A percentile compares a stretch with the other conserved stretches of the same genome.
Conservation (phyloP, 306 rosid species). For the Quercus engelmannii region DNA sequence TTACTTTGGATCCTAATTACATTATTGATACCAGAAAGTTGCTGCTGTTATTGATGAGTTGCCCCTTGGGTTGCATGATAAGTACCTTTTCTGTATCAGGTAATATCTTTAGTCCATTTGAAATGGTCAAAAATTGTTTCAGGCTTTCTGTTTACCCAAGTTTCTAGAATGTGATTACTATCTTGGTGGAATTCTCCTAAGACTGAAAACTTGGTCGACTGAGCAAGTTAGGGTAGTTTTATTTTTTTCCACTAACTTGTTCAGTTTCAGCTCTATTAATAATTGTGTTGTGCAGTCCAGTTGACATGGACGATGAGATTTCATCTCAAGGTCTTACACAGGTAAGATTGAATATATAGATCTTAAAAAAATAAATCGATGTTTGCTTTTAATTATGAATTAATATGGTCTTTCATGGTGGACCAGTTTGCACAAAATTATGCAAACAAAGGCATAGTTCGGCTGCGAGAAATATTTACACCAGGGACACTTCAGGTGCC, state of each 20-base stretch:
- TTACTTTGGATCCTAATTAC: conserved; percentile 31
- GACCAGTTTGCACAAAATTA: conserved; percentile 76
- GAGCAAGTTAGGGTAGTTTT: conserved; percentile 10
- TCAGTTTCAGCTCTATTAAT: conserved; percentile 18
- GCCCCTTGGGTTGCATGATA: conserved; percentile 78
- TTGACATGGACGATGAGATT: conserved; percentile 78
- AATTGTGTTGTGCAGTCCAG: conserved; percentile 67
- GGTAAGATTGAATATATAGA: conserved; percentile 40
- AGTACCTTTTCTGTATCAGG: conserved; percentile 88
- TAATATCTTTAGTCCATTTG: conserved; percentile 20
- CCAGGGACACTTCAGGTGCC: conserved; percentile 82
- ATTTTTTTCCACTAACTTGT: neutral
- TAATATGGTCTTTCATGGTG: conserved; percentile 15
- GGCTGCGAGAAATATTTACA: conserved; percentile 81
- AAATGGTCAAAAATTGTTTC: conserved; percentile 3
- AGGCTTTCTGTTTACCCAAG: neutral
- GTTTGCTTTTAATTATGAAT: conserved; percentile 26
- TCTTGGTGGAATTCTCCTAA: conserved; percentile 1
- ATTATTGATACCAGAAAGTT: conserved; percentile 57
- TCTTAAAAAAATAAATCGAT: neutral
- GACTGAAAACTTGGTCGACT: conserved; percentile 13
- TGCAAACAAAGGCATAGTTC: conserved; percentile 76
- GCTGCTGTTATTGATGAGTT: conserved; percentile 73
- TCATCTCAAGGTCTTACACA: conserved; percentile 80
- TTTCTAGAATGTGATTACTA: conserved; percentile 8